Evolutionary conservation across 306 rosid species (phyloP), one percentile per base, ranked within the genome.

Genomic region (Aeschynomene evenia): DNA sequence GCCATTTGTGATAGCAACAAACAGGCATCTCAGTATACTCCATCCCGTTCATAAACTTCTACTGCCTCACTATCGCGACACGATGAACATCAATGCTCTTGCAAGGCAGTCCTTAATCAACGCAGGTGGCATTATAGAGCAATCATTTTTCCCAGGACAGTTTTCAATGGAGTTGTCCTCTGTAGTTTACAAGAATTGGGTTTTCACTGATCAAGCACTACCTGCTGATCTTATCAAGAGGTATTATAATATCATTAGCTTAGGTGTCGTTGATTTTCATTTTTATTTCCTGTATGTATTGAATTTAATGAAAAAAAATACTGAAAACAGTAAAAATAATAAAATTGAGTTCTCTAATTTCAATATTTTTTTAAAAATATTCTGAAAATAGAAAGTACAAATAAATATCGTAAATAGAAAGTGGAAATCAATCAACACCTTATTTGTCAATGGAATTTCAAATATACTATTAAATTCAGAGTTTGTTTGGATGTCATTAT

Each of bases 1-100:
- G 60, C 95, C 95, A 12, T 85, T 79, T 3, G 7, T 63, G 15
- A 74, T 79, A 13, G 79, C 79, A 61, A 79, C 83, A 9, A 62
- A 74, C 4, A 68, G 75, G 46, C 51, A 74, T 7, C 49, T 79
- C 0, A 79, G 76, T 73, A 77, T 29, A 7, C 63, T 79, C 8
- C 80, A 79, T 15, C 80, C 79, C 0, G 55, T 73, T 54, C 3
- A 79, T 7, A 79, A 79, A 2, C 76, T 79, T 42, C 10, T 74
- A 7, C 2, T 1, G 5, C 83, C 83, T 46, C 83, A 79, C 60
- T 79, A 42, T 29, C 83, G 73, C 37, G 83, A 79, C 51, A 79
- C 80, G 0, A 68, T 79, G 51, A 68, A 68, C 21, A 74, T 74
- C 21, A 79, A 68, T 63, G 76, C 13, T 16, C 72, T 74, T 37